Percentiles rank a stretch among this genome's conserved stretches.
Conservation (phyloP, 1,284 basidiomycete species). For the Peniophora sp. region DNA sequence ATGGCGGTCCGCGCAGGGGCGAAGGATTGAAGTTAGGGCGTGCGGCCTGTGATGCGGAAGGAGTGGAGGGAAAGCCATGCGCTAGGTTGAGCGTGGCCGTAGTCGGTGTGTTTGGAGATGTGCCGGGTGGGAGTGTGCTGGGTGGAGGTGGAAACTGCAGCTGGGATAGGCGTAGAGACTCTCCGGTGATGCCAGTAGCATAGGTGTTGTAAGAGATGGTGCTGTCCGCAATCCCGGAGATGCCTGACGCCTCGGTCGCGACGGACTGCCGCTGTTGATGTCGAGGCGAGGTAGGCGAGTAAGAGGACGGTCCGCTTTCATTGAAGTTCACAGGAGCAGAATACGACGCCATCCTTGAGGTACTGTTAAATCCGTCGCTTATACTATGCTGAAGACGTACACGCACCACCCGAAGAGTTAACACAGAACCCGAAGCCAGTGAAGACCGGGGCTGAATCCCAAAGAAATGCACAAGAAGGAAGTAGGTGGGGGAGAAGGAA, state of each 20-base stretch:
- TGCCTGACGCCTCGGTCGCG: slow-evolving; percentile 18
- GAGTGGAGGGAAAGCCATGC: background rate
- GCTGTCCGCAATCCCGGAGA: slow-evolving; percentile 48
- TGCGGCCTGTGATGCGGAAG: background rate
- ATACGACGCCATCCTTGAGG: background rate
- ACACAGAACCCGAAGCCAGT: no score
- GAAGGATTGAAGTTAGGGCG: background rate
- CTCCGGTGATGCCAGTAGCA: slow-evolving; percentile 21
- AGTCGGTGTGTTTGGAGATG: slow-evolving; percentile 4
- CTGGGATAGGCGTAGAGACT: slow-evolving; percentile 28
- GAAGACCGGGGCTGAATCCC: no score
- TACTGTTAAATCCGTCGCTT: background rate
- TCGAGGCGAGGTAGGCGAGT: slow-evolving; percentile 8
- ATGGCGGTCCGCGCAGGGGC: background rate
- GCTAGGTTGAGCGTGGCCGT: no score
- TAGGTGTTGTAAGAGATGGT: slow-evolving; percentile 36
- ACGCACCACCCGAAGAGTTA: no score
- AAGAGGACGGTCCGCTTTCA: background rate
- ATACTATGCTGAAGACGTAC: background rate
- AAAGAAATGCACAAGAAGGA: no score
- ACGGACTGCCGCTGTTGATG: slow-evolving; percentile 32
- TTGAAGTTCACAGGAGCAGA: background rate
- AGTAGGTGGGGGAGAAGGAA: no score
- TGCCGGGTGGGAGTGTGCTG: slow-evolving; percentile 21
- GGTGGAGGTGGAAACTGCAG: slow-evolving; percentile 37